Conservation (phyloP, 1,284 basidiomycete genomes). For the Ustilago cynodontis region DNA sequence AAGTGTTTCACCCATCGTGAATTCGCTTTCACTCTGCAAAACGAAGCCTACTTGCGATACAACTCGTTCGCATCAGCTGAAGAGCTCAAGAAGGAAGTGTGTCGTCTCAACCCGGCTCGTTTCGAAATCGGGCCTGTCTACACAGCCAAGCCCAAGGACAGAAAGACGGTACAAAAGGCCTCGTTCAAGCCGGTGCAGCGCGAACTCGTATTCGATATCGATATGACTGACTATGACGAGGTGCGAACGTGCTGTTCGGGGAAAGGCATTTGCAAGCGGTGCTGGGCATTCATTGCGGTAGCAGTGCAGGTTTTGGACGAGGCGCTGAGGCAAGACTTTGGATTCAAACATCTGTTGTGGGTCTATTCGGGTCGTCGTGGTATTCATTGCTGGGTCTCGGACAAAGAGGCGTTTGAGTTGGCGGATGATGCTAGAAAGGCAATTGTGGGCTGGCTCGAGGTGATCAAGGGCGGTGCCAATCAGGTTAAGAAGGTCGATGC, state of each 20-base stretch:
- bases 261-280: constrained; percentile 89
- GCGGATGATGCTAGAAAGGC: constrained; percentile 91
- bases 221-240: constrained; percentile 99
- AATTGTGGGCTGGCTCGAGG: constrained; percentile 86
- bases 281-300: constrained; percentile 94
- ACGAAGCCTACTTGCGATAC: constrained; percentile 92
- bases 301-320: constrained; percentile 90
- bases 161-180: constrained; percentile 83
- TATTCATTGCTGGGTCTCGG: constrained; percentile 98
- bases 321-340: constrained; percentile 84
- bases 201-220: constrained; percentile 99
- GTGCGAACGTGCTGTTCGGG: constrained; percentile 94
- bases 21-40: constrained; percentile 93
- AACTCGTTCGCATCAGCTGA: constrained; percentile 87
- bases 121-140: constrained; percentile 98
- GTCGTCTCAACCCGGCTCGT: constrained; percentile 72
- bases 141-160: constrained; percentile 88
- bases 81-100: constrained; percentile 87
- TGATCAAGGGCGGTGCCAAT: constrained; percentile 83
- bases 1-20: constrained; percentile 77
- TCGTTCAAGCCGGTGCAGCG: constrained; percentile 83
- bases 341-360: constrained; percentile 85
- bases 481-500: constrained; percentile 85
- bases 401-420: constrained; percentile 85
- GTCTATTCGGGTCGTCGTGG: constrained; percentile 98